These are phyloP conservation scores for Tolypocladium paradoxum DNA, from an alignment of 2,329 filamentous ascomycete genomes.

Conservation along the genomic window DNA sequence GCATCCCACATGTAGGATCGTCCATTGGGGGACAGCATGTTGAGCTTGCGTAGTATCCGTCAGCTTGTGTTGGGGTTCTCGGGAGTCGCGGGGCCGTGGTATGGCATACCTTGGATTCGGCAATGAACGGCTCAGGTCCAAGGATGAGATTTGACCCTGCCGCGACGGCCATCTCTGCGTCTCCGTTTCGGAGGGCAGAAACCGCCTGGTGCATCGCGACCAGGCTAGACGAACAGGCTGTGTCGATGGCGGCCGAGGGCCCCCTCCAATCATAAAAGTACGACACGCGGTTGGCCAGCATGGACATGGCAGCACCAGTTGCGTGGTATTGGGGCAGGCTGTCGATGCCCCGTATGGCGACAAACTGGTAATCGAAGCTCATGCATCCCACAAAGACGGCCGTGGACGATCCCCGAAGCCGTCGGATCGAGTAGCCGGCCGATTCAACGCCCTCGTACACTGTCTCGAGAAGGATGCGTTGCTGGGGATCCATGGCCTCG, in stretches of 20 bases:
- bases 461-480: conserved; percentile 27
- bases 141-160: conserved; percentile 30
- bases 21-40: conserved; percentile 6
- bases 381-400: conserved; percentile 21
- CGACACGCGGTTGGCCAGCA: conserved; percentile 33
- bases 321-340: conserved; percentile 24
- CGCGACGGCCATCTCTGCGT: conserved; percentile 21
- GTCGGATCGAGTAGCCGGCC: conserved; percentile 19
- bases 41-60: no score
- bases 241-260: conserved; percentile 37
- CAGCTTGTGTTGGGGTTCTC: no score
- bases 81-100: no score
- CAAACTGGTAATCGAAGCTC: conserved; percentile 24
- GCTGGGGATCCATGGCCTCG: conserved; percentile 29
- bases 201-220: conserved; percentile 33
- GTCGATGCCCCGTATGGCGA: conserved; percentile 12
- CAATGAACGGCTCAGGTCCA: conserved; percentile 8
- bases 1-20: conserved; percentile 20
- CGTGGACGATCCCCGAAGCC: conserved; percentile 8
- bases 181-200: conserved; percentile 13
- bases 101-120: conserved; percentile 1
- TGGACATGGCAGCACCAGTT: conserved; percentile 28
- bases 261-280: conserved; percentile 36
- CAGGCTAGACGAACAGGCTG: conserved; percentile 37
- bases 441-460: conserved; percentile 28